These are phyloP conservation scores for Achlya hypogyna DNA, from an alignment of 352 stramenopile genomes.

Conservation along the genomic window DNA sequence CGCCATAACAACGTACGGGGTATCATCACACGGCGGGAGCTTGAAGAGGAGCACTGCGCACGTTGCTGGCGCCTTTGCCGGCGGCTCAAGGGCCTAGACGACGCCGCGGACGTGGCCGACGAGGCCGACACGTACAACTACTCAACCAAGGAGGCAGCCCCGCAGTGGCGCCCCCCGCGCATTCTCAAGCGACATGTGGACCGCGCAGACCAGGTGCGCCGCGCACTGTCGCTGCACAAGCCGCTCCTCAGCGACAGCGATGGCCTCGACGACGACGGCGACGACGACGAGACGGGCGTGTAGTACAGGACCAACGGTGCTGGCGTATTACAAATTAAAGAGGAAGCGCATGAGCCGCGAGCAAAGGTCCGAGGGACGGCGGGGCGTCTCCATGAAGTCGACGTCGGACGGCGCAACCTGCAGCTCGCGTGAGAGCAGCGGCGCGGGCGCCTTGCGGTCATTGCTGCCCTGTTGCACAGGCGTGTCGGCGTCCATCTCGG, in stretches of 20 bases:
- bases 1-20: conserved; percentile 86
- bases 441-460: conserved; percentile 32
- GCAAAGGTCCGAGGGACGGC: conserved; percentile 64
- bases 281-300: neutral
- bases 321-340: conserved; percentile 61
- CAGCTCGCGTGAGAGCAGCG: conserved; percentile 30
- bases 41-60: conserved; percentile 74
- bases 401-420: conserved; percentile 65
- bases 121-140: conserved; percentile 50
- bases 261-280: neutral
- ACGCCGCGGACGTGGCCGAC: conserved; percentile 28
- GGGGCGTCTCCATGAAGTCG: conserved; percentile 75
- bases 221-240: conserved; percentile 28
- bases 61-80: conserved; percentile 52
- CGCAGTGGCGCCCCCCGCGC: conserved; percentile 31
- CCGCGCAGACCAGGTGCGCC: conserved; percentile 67
- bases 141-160: conserved; percentile 47
- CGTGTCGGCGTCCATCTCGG: conserved; percentile 53
- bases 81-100: conserved; percentile 10
- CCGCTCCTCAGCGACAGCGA: neutral
- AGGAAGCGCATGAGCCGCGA: conserved; percentile 70
- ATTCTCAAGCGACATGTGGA: conserved; percentile 48
- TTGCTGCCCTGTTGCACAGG: conserved; percentile 46
- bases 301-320: neutral
- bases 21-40: conserved; percentile 78